Conservation (phyloP, 768 basidiomycete genomes). For the Macrolepiota dolichaula region DNA sequence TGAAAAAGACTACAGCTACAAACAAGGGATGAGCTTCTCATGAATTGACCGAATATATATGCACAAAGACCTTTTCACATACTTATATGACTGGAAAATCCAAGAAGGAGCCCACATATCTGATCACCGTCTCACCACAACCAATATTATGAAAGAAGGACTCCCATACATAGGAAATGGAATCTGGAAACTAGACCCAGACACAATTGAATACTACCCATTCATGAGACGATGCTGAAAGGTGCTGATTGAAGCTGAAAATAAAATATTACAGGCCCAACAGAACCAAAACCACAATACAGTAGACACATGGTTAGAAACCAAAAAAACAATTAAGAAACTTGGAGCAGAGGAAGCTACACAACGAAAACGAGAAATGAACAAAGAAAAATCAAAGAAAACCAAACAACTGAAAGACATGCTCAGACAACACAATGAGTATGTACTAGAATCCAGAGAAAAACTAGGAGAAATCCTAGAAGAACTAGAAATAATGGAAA, state of each 20-base stretch:
- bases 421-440: background rate
- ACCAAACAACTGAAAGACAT: background rate
- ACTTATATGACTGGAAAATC: conserved; percentile 24
- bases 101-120: conserved; percentile 16
- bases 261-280: no score
- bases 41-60: conserved; percentile 35
- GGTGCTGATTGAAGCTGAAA: background rate
- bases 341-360: background rate
- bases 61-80: conserved; percentile 7
- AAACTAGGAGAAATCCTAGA: background rate
- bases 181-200: conserved; percentile 24
- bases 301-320: background rate
- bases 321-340: background rate
- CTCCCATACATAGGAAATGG: conserved; percentile 28
- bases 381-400: background rate
- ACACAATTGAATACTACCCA: conserved; percentile 16
- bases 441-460: background rate
- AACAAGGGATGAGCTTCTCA: conserved; percentile 18
- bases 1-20: conserved; percentile 23
- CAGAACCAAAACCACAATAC: no score
- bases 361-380: background rate
- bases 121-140: conserved; percentile 29
- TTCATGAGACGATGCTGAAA: background rate
- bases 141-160: conserved; percentile 14
- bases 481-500: background rate